Evolutionary conservation across 2,329 filamentous ascomycete species (phyloP).

Genomic region (Pseudofabraea citricarpa): DNA sequence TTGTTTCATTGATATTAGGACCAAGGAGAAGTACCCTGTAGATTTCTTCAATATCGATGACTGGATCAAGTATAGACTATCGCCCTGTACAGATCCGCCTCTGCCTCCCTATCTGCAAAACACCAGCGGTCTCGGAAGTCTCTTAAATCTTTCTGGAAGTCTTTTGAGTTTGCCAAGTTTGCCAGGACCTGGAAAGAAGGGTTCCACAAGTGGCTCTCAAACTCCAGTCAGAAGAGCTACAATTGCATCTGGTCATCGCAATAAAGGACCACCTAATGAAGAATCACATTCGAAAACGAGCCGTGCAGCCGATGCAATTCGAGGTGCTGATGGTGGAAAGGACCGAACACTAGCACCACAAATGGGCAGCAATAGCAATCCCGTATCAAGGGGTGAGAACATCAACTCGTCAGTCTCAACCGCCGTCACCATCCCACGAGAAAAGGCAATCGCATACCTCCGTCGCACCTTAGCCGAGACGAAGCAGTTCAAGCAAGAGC

Average conservation of each 20-base stretch:
- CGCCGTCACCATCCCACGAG: slow-evolving; percentile 26
- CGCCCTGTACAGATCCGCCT: slow-evolving; percentile 67
- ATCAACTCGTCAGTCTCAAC: slow-evolving; percentile 25
- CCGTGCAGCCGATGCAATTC: slow-evolving; percentile 19
- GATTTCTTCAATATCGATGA: slow-evolving; percentile 77
- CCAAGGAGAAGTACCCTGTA: slow-evolving; percentile 73
- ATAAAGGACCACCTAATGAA: slow-evolving; percentile 7
- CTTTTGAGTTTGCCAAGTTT: slow-evolving; percentile 27
- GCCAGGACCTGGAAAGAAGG: slow-evolving; percentile 21
- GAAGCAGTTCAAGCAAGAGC: slow-evolving; percentile 71
- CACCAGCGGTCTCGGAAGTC: slow-evolving; percentile 30
- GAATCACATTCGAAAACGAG: slow-evolving; percentile 18
- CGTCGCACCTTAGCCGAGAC: slow-evolving; percentile 66
- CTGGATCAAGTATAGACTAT: slow-evolving; percentile 75
- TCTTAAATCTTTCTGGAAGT: slow-evolving; percentile 26
- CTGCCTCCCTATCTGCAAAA: slow-evolving; percentile 50
- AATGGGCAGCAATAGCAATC: slow-evolving; percentile 19
- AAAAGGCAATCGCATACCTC: slow-evolving; percentile 57
- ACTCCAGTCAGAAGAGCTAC: slow-evolving; percentile 10
- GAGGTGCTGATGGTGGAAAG: slow-evolving; percentile 17
- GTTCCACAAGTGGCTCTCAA: slow-evolving; percentile 12
- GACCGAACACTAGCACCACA: slow-evolving; percentile 24
- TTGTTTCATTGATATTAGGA: slow-evolving; percentile 75
- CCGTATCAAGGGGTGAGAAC: slow-evolving; percentile 16
- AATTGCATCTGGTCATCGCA: slow-evolving; percentile 22